A percentile compares a stretch with the other conserved stretches of the same genome.
Evolutionary conservation across 176 grass and related monocot species (phyloP).

Genomic region (Oryza rufipogon): DNA sequence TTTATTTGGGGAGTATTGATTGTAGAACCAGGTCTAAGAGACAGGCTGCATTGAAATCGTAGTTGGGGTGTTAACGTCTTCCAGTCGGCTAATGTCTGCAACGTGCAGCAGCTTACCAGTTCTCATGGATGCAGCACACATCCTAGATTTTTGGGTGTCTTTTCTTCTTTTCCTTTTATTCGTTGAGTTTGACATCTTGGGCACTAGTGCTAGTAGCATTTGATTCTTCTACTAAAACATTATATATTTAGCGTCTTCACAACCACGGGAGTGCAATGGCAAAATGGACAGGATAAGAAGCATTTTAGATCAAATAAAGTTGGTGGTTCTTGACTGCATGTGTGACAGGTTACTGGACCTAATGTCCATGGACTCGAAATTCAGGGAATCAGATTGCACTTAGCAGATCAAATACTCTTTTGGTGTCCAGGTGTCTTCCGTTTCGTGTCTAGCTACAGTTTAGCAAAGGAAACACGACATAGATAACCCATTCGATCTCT

Average conservation of each 20-base stretch:
- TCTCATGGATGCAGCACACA: not conserved
- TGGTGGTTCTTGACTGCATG: conserved; percentile 18
- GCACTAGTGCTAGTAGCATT: not conserved
- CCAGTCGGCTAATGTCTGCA: not conserved
- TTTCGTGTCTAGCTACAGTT: conserved; percentile 17
- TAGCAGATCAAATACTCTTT: not conserved
- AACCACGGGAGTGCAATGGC: not conserved
- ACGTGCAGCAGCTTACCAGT: too few species aligned
- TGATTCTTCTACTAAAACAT: not conserved
- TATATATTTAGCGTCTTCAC: not conserved
- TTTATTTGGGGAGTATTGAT: not conserved
- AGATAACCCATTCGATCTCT: not conserved
- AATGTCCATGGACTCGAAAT: not conserved
- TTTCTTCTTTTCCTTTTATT: not conserved
- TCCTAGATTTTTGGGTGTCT: not conserved
- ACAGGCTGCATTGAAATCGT: not conserved
- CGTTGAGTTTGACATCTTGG: not conserved
- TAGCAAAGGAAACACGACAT: not conserved
- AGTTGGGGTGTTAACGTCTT: not conserved
- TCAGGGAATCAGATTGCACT: not conserved
- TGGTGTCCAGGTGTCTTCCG: not conserved
- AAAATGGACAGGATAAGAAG: not conserved
- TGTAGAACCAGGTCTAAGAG: not conserved
- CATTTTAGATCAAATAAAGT: not conserved
- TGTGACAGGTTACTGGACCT: not conserved